Conservation (phyloP, 306 rosid species). For the Elaeagnus macrophylla region DNA sequence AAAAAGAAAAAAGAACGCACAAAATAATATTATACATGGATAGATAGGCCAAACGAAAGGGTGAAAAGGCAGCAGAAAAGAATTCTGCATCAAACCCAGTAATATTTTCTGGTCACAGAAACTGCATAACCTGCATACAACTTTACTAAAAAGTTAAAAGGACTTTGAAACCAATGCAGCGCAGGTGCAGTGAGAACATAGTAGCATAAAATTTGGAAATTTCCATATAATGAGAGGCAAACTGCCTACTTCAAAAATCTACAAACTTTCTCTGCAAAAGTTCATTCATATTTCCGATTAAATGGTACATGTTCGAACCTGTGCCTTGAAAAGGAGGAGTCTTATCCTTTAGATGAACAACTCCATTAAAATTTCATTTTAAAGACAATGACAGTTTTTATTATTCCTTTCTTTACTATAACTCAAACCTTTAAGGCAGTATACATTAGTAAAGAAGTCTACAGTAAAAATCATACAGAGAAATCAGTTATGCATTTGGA, state of each 20-base stretch:
- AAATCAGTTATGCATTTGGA: background rate
- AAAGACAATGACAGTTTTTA: no score
- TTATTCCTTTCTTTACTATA: no score
- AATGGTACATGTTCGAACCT: no score
- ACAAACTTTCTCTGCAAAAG: no score
- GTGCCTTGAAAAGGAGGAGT: no score
- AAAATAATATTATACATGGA: background rate
- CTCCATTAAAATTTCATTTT: no score
- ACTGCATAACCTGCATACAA: conserved; percentile 3
- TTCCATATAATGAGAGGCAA: background rate
- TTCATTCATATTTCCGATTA: no score
- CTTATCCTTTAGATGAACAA: no score
- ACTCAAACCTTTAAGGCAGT: no score
- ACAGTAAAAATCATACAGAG: background rate
- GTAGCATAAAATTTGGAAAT: conserved; percentile 1
- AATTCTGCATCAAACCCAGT: conserved; percentile 16
- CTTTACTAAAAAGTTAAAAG: conserved; percentile 8
- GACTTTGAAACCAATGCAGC: background rate
- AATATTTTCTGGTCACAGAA: conserved; percentile 3
- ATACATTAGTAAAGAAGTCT: background rate
- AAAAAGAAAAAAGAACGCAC: background rate
- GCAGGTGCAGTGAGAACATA: background rate
- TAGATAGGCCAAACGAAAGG: conserved; percentile 10
- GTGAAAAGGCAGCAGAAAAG: conserved; percentile 5
- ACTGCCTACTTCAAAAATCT: no score